Evolutionary conservation across 2,329 filamentous ascomycete species (phyloP).

Genomic region (Penicillium sp.): DNA sequence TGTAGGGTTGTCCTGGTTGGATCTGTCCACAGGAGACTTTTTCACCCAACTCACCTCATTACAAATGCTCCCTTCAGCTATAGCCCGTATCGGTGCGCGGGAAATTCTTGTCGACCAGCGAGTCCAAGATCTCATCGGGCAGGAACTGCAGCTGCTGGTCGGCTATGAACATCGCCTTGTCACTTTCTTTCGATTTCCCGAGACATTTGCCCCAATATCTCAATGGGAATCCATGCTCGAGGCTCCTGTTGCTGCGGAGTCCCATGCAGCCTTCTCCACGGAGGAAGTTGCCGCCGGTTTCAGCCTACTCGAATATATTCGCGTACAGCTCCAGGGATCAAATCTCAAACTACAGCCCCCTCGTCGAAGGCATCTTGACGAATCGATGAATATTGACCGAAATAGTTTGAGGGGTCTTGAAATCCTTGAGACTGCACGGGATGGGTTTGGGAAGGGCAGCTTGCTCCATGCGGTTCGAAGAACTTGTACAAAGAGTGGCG

Average conservation of each 20-base stretch:
- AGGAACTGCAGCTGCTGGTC: constrained; percentile 69
- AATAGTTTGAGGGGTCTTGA: constrained; percentile 89
- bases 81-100: constrained; percentile 80
- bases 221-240: constrained; percentile 81
- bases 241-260: constrained; percentile 63
- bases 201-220: constrained; percentile 54
- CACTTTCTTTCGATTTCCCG: constrained; percentile 65
- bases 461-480: constrained; percentile 85
- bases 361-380: constrained; percentile 70
- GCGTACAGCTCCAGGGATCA: constrained; percentile 74
- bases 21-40: constrained; percentile 93
- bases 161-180: constrained; percentile 76
- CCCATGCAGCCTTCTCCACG: constrained; percentile 62
- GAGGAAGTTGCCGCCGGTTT: constrained; percentile 78
- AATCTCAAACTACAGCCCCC: constrained; percentile 85
- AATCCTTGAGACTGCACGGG: constrained; percentile 82
- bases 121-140: constrained; percentile 61
- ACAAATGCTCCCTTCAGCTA: constrained; percentile 72
- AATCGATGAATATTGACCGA: constrained; percentile 89
- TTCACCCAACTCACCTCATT: constrained; percentile 78
- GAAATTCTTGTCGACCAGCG: constrained; percentile 80
- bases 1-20: constrained; percentile 88
- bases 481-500: constrained; percentile 90
- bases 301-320: constrained; percentile 82
- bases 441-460: constrained; percentile 78